Percentiles rank a stretch among this genome's conserved stretches.
Conservation (phyloP, 345 rosid genomes). For the Dimocarpus longan region DNA sequence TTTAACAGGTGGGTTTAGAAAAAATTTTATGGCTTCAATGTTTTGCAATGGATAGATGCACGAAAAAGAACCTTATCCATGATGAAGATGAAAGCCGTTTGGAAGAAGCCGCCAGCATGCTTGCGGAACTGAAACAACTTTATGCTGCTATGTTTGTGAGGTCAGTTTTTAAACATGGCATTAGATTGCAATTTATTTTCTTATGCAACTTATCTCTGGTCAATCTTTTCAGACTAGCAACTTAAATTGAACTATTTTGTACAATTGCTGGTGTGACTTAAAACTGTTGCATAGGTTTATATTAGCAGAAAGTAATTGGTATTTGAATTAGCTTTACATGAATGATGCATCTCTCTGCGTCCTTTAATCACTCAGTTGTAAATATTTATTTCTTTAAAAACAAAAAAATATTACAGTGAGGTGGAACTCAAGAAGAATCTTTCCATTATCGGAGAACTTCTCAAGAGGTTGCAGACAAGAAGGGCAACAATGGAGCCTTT, state of each 20-base stretch:
- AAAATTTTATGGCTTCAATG: background rate
- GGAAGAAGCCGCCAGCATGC: too few relatives aligned
- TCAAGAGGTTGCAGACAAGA: constrained; percentile 20
- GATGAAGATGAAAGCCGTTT: background rate
- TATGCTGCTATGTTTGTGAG: background rate
- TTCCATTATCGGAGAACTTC: constrained; percentile 20
- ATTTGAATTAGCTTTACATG: background rate
- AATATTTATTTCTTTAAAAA: too few relatives aligned
- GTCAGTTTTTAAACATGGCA: constrained; percentile 11
- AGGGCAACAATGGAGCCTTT: constrained; percentile 19
- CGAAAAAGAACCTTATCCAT: background rate
- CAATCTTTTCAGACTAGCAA: background rate
- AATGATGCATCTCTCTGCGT: background rate
- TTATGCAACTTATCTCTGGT: background rate
- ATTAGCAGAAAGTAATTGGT: background rate
- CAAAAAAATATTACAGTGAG: constrained; percentile 8
- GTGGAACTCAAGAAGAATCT: constrained; percentile 7
- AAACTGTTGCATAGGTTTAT: background rate
- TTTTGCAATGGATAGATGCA: background rate
- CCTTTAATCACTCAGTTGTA: too few relatives aligned
- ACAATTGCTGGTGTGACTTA: background rate
- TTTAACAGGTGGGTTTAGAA: constrained; percentile 13
- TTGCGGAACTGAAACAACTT: too few relatives aligned
- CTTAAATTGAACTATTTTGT: background rate
- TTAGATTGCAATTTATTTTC: background rate